phyloP scores from a whole-genome alignment of 306 rosid genomes.

The Sophora flavescens region DNA sequence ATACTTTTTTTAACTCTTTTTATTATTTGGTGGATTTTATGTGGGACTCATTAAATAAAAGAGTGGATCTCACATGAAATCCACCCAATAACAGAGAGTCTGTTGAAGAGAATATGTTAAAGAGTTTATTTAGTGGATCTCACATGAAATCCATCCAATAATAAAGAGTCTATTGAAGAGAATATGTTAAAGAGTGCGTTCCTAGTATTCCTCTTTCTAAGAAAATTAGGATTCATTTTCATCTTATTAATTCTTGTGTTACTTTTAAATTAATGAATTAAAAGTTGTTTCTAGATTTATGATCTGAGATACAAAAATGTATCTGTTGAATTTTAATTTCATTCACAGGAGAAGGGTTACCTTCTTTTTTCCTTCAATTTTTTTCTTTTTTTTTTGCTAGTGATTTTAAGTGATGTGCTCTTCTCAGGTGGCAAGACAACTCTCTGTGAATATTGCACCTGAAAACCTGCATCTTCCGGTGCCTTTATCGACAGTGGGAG shows the following conservation, averaged over 20 bases:
- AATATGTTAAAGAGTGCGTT: too few relatives aligned
- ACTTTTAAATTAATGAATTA: conserved; percentile 4
- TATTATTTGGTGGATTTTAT: too few relatives aligned
- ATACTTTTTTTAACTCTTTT: too few relatives aligned
- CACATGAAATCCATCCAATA: too few relatives aligned
- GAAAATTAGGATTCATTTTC: not conserved
- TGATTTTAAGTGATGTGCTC: conserved; percentile 31
- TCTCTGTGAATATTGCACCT: conserved; percentile 63
- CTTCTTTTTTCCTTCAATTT: not conserved
- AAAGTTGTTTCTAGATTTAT: not conserved
- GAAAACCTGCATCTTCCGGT: conserved; percentile 58
- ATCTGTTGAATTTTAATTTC: conserved; percentile 18
- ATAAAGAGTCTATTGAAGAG: too few relatives aligned
- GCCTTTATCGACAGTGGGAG: conserved; percentile 72
- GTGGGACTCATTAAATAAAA: too few relatives aligned
- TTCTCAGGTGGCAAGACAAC: conserved; percentile 84
- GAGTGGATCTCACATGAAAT: too few relatives aligned
- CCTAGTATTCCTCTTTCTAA: too few relatives aligned
- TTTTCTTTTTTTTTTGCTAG: not conserved
- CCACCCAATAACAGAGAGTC: too few relatives aligned
- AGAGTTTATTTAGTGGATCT: too few relatives aligned
- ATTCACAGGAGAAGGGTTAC: not conserved
- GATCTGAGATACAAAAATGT: not conserved
- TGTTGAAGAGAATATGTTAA: too few relatives aligned
- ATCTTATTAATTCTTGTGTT: conserved; percentile 1